Evolutionary conservation across 495 filamentous ascomycete species (phyloP).

Genomic region (Oidiodendron maius): DNA sequence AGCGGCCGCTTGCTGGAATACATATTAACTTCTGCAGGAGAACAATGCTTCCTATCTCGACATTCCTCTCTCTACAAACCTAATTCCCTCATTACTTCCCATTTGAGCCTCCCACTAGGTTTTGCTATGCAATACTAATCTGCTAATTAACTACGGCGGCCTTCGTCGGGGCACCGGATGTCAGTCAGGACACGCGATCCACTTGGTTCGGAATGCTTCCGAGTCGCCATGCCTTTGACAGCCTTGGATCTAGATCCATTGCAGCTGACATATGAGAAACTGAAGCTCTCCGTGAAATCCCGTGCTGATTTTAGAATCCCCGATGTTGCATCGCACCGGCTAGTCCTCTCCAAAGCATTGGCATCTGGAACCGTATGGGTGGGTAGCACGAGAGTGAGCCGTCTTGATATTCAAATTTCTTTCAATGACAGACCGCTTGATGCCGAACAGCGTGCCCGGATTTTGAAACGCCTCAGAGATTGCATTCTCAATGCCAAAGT

Average conservation of each 20-base stretch:
- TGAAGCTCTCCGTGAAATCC: constrained; percentile 4
- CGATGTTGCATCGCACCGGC: neutral
- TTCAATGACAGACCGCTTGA: constrained; percentile 9
- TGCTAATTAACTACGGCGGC: no score
- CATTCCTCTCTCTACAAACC: no score
- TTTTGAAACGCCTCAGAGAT: constrained; percentile 8
- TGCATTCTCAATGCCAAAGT: constrained; percentile 15
- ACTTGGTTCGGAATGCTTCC: neutral
- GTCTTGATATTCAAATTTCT: constrained; percentile 11
- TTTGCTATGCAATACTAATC: no score
- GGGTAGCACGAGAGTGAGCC: constrained; percentile 3
- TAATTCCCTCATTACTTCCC: no score
- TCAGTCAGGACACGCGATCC: no score
- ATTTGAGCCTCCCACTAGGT: no score
- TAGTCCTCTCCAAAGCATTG: constrained; percentile 5
- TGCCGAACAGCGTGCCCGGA: neutral
- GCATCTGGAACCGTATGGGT: constrained; percentile 16
- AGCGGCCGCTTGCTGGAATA: no score
- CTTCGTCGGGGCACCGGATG: no score
- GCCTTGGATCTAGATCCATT: constrained; percentile 7
- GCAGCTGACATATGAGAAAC: neutral
- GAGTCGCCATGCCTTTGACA: constrained; percentile 9
- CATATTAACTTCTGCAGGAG: no score
- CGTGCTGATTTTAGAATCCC: constrained; percentile 3
- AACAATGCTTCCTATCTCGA: no score